Evolutionary conservation across 768 basidiomycete genomes (phyloP).

Genomic region (Tylopilus felleus): DNA sequence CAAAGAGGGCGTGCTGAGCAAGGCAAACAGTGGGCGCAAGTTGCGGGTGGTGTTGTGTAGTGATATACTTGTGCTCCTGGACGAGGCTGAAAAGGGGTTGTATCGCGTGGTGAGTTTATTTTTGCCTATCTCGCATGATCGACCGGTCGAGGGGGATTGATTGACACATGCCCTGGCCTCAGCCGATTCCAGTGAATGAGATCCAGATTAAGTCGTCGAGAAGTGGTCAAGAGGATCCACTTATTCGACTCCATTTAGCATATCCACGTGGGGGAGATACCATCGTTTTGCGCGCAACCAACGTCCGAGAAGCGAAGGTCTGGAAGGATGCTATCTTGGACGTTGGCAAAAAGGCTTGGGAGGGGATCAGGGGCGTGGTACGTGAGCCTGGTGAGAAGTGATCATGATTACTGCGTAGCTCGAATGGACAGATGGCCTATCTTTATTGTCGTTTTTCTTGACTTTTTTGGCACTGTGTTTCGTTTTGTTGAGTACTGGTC

Average conservation of each 20-base stretch:
- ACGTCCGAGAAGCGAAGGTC: conserved; percentile 53
- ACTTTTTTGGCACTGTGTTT: background rate
- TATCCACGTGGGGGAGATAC: conserved; percentile 75
- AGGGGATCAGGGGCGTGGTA: conserved; percentile 4
- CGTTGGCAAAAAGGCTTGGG: conserved; percentile 11
- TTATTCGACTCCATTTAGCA: conserved; percentile 62
- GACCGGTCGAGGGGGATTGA: background rate
- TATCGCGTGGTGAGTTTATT: conserved; percentile 72
- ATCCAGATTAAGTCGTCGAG: conserved; percentile 56
- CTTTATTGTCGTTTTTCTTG: conserved; percentile 3
- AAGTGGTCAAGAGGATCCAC: conserved; percentile 56
- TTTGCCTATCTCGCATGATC: background rate
- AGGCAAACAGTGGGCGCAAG: conserved; percentile 81
- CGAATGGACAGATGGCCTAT: conserved; percentile 4
- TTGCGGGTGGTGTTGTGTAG: conserved; percentile 80
- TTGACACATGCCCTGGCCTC: background rate
- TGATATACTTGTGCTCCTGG: conserved; percentile 85
- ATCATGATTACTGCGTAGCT: background rate
- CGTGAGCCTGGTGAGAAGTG: background rate
- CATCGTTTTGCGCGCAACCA: conserved; percentile 56
- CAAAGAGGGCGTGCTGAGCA: conserved; percentile 73
- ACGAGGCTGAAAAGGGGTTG: conserved; percentile 61
- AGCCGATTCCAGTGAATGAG: conserved; percentile 77
- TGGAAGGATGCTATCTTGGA: conserved; percentile 45
- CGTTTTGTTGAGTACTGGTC: background rate